Evolutionary conservation across 768 basidiomycete genomes (phyloP).

Genomic region (Termitomyces sp.): DNA sequence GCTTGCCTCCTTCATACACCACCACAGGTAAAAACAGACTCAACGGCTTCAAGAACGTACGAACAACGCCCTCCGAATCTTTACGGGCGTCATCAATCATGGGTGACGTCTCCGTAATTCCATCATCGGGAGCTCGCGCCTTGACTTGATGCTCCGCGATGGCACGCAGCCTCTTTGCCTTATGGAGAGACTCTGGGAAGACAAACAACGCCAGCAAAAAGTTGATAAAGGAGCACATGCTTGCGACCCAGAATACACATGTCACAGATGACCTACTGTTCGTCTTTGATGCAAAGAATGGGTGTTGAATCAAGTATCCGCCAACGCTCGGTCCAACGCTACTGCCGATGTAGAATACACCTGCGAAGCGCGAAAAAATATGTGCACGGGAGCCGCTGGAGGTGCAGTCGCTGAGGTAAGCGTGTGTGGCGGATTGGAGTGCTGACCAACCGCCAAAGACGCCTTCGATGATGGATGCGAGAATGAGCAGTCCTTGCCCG

Average conservation of each 20-base stretch:
- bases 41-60: conserved; percentile 50
- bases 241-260: conserved; percentile 44
- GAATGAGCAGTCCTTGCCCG: conserved; percentile 69
- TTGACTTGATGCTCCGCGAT: conserved; percentile 20
- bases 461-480: conserved; percentile 83
- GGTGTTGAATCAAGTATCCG: conserved; percentile 42
- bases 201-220: conserved; percentile 65
- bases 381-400: conserved; percentile 76
- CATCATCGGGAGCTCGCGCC: conserved; percentile 13
- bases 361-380: conserved; percentile 70
- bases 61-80: conserved; percentile 24
- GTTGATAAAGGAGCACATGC: conserved; percentile 40
- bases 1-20: conserved; percentile 35
- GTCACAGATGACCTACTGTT: conserved; percentile 29
- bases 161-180: conserved; percentile 34
- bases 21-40: conserved; percentile 62
- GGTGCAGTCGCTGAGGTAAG: conserved; percentile 83
- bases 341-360: conserved; percentile 73
- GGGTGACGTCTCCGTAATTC: conserved; percentile 14
- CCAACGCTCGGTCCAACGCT: conserved; percentile 78
- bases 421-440: conserved; percentile 68
- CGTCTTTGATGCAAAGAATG: conserved; percentile 16
- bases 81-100: not conserved
- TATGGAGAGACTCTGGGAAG: conserved; percentile 57
- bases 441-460: conserved; percentile 80